These are phyloP conservation scores for Populus deltoides DNA, from an alignment of 345 rosid species.

Conservation along the genomic window DNA sequence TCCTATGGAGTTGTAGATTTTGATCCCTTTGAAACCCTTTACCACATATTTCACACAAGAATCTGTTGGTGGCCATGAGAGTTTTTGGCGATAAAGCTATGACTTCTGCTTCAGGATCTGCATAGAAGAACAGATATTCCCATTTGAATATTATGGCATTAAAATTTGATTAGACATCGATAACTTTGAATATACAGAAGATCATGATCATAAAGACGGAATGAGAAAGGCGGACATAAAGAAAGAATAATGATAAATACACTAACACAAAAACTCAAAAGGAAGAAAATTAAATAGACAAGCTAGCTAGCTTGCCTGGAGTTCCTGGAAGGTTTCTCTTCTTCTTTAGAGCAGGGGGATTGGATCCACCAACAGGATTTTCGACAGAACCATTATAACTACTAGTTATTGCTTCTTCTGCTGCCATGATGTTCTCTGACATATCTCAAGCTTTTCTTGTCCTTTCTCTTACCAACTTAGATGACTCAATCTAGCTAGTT, in stretches of 20 bases:
- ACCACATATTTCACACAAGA: conserved; percentile 91
- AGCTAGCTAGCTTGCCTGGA: conserved; percentile 52
- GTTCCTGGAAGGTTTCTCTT: conserved; percentile 96
- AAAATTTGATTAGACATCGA: background rate
- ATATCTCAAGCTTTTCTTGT: conserved; percentile 2
- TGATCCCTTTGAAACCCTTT: conserved; percentile 98
- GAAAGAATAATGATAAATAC: background rate
- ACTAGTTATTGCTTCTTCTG: conserved; percentile 43
- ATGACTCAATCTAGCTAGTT: conserved; percentile 5
- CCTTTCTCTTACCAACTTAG: conserved; percentile 2
- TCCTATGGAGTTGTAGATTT: conserved; percentile 85
- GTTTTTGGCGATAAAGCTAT: conserved; percentile 94
- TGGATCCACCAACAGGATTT: conserved; percentile 35
- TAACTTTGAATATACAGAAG: conserved; percentile 19
- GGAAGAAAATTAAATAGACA: background rate
- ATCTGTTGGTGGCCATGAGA: conserved; percentile 95
- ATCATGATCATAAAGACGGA: background rate
- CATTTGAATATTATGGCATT: background rate
- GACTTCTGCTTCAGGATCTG: conserved; percentile 99
- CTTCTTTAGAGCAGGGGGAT: conserved; percentile 61
- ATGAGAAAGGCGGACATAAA: background rate
- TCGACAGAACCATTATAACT: conserved; percentile 35
- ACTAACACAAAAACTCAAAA: background rate
- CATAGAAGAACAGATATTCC: background rate
- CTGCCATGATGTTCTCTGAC: conserved; percentile 28